Evolutionary conservation across 805 yeast genomes (phyloP), one percentile per base, ranked within the genome.

Genomic region (Candida hispaniensis): DNA sequence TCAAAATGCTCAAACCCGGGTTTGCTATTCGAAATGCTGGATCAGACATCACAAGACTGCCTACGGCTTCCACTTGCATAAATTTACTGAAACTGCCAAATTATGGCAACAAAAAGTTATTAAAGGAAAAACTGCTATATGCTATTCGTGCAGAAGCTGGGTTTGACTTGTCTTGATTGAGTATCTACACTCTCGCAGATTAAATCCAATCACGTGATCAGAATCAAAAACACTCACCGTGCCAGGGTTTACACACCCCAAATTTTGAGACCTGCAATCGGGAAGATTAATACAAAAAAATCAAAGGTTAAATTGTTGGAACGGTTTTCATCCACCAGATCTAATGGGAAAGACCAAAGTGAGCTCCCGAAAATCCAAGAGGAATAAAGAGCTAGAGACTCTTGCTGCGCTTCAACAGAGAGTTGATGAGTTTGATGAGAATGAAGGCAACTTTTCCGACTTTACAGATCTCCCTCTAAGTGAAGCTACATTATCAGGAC

Each of bases 31-130:
- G 81, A 22, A 74, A 74, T 44, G 66, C 76, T 0, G 91, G 88
- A 0, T 38, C 51, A 7, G 70, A 69, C 16, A 44, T 49, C 2
- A 63, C 62, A 2, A 59, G 93, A 18, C 60, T 91, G 23, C 98
- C 98, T 0, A 82, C 96, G 0, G 79, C 97, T 0, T 74, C 95
- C 0, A 91, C 98, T 0, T 91, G 98, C 63, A 81, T 85, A 18
- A 91, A 91, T 50, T 56, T 91, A 39, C 60, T 91, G 42, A 85
- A 79, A 49, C 55, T 91, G 16, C 98, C 98, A 0, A 79, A 85
- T 51, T 91, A 91, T 54, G 58, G 61, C 44, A 60, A 78, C 45
- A 78, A 74, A 47, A 54, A 62, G 24, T 15, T 67, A 2, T 57
- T 91, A 26, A 65, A 65, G 39, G 58, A 66, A 26, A 86, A 85